phyloP scores from a whole-genome alignment of 495 filamentous ascomycete species.

The Penicillium tannophilum region DNA sequence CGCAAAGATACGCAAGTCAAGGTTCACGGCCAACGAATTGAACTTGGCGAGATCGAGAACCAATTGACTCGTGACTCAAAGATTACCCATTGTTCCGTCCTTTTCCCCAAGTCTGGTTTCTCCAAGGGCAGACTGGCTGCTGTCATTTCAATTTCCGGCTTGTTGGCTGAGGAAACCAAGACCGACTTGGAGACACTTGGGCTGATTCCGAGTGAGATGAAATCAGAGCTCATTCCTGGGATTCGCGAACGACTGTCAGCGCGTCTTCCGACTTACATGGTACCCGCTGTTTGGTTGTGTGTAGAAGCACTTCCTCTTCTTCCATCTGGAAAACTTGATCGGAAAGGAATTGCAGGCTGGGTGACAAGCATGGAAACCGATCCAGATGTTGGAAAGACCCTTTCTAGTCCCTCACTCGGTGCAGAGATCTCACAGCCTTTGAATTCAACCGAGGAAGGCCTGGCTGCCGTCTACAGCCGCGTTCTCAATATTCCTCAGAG shows the following conservation, averaged over 20 bases:
- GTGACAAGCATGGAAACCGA: constrained; percentile 37
- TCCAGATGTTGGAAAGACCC: constrained; percentile 19
- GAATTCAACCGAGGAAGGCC: constrained; percentile 37
- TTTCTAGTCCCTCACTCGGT: background rate
- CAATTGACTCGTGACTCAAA: constrained; percentile 36
- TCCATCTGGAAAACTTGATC: constrained; percentile 55
- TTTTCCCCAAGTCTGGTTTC: constrained; percentile 45
- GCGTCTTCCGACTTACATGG: constrained; percentile 56
- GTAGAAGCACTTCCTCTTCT: constrained; percentile 52
- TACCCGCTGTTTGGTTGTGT: constrained; percentile 54
- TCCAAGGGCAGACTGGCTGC: constrained; percentile 44
- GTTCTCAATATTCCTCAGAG: constrained; percentile 53
- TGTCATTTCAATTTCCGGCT: constrained; percentile 33
- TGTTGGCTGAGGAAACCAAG: constrained; percentile 26
- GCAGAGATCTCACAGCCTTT: constrained; percentile 24
- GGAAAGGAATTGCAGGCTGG: constrained; percentile 42
- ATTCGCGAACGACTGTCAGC: constrained; percentile 36
- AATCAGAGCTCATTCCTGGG: constrained; percentile 27
- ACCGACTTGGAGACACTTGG: constrained; percentile 28
- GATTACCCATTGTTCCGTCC: constrained; percentile 46
- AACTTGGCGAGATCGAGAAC: constrained; percentile 67
- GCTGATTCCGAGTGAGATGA: constrained; percentile 25
- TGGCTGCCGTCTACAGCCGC: constrained; percentile 51
- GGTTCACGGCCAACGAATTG: constrained; percentile 65
- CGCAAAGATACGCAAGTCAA: constrained; percentile 70